Evolutionary conservation across 345 rosid species (phyloP).

Genomic region (Physaria fendleri): DNA sequence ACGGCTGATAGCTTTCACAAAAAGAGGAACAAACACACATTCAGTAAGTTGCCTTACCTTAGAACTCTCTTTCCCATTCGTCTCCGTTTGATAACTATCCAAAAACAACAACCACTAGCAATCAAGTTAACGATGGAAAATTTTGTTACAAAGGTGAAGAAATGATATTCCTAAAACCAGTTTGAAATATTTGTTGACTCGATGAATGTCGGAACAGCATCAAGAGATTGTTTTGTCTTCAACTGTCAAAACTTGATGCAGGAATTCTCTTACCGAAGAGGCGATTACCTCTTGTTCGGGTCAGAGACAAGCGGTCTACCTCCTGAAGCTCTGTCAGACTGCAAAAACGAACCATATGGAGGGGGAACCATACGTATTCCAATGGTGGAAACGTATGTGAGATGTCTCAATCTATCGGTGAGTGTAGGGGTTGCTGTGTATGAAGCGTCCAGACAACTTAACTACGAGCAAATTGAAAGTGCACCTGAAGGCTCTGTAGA

Average conservation of each 20-base stretch:
- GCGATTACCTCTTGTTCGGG: conserved; percentile 84
- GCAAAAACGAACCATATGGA: conserved; percentile 50
- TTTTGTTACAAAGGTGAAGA: too few species aligned
- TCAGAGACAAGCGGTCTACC: conserved; percentile 87
- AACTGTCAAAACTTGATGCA: conserved; percentile 33
- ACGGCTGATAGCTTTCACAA: conserved; percentile 83
- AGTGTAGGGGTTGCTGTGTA: conserved; percentile 87
- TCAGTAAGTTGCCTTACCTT: conserved; percentile 49
- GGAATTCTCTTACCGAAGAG: conserved; percentile 71
- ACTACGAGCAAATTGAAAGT: conserved; percentile 59
- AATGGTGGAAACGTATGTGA: conserved; percentile 85
- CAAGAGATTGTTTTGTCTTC: too few species aligned
- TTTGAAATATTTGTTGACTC: too few species aligned
- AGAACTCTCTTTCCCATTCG: background rate
- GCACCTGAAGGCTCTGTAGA: conserved; percentile 29
- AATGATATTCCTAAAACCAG: too few species aligned
- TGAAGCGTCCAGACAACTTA: conserved; percentile 84
- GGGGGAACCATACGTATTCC: conserved; percentile 83
- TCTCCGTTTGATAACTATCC: background rate
- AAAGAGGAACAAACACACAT: conserved; percentile 69
- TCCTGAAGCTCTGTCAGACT: conserved; percentile 68
- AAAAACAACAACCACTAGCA: background rate
- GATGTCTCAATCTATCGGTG: conserved; percentile 90
- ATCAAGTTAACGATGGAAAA: too few species aligned
- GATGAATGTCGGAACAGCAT: too few species aligned